A percentile compares a stretch with the other conserved stretches of the same genome.
Conservation (phyloP, 2,329 filamentous ascomycete genomes). For the Neopestalotiopsis sp. region DNA sequence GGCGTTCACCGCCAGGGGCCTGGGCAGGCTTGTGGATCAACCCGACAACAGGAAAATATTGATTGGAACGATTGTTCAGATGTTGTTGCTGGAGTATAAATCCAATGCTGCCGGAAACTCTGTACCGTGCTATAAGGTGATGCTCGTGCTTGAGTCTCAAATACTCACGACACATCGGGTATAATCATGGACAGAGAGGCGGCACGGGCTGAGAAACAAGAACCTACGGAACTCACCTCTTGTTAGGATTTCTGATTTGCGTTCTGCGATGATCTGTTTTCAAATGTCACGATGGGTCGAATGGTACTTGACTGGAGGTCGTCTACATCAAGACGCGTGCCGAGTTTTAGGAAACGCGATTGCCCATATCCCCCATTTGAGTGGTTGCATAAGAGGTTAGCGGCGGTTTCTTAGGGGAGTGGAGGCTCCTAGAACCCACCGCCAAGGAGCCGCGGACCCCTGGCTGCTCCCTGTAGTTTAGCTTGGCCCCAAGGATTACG, state of each 20-base stretch:
- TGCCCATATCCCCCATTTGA: constrained; percentile 2
- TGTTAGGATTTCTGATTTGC: too few species aligned
- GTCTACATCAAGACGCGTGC: constrained; percentile 17
- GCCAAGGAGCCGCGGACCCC: constrained; percentile 3
- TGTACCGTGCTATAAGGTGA: too few species aligned
- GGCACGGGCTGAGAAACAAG: too few species aligned
- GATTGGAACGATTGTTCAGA: neutral
- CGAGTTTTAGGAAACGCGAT: constrained; percentile 17
- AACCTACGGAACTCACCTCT: too few species aligned
- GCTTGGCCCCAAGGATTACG: constrained; percentile 11
- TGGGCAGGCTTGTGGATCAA: neutral
- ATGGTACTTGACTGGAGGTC: neutral
- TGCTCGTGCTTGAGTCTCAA: too few species aligned
- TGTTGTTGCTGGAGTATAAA: too few species aligned
- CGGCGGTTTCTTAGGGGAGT: neutral
- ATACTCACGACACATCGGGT: too few species aligned
- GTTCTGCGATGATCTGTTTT: too few species aligned
- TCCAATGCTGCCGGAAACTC: too few species aligned
- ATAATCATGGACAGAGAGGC: too few species aligned
- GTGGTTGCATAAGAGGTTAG: constrained; percentile 10
- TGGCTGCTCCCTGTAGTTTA: neutral
- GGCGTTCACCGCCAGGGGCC: neutral
- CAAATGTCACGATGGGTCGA: too few species aligned
- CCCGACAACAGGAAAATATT: neutral
- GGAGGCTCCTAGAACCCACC: neutral